Evolutionary conservation across 495 filamentous ascomycete species (phyloP), one percentile per base, ranked within the genome.

Genomic region (Letharia columbiana): DNA sequence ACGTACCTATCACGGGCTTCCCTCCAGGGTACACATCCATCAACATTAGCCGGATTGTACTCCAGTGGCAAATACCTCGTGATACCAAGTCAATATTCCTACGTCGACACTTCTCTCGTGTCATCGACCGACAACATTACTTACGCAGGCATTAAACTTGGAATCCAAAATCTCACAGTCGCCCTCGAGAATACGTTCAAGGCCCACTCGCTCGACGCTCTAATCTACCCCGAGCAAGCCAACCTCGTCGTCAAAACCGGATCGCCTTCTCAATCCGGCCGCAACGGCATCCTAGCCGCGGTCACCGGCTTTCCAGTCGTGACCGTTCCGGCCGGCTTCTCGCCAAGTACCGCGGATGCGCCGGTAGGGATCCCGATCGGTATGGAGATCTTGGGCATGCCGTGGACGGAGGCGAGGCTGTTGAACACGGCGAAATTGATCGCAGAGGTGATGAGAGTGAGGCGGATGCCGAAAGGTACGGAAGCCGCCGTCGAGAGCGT

Each of bases 161-260:
- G 71, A 0, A 87, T 88, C 61, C 68, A 69, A 2, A 69, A 76
- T 20, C 75, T 88, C 33, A 84, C 78, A 23, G 63, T 72, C 3
- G 72, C 77, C 1, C 70, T 88, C 5, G 60, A 74, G 11, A n/a
- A 61, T 15, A 83, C 80, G 0, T 87, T 88, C 66, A 69, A 71
- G 2, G 49, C 64, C 2, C 72, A 84, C 61, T 67, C 72, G 4
- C 71, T 89, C 1, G 84, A 87, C 69, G 85, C 81, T 0, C 61
- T 88, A 37, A 80, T 87, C 65, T 89, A 88, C 70, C 87, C 86
- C 13, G 83, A 88, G 71, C 87, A 89, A 67, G 79, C 80, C 65
- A 86, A 86, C 59, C 75, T 89, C 1, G 82, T 86, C 20, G 84
- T 86, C 18, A 77, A 78, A 47, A 72, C 87, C 56, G 86, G 86